Base-by-base conservation (phyloP, 306 rosid species). In the Sicyos baderoa region DNA sequence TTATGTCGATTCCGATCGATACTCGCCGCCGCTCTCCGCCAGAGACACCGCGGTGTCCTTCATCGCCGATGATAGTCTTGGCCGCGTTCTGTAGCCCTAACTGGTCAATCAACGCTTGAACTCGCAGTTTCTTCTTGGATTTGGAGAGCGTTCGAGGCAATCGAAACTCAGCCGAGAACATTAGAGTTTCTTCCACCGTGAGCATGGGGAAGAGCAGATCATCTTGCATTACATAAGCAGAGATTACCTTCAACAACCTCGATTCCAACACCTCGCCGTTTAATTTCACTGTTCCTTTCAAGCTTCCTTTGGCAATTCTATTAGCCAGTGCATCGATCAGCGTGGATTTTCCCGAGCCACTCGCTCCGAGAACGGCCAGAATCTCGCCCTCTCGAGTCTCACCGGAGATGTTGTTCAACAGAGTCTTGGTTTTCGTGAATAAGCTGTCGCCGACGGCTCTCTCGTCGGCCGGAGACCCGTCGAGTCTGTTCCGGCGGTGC, bases 201-300 rank as follows among this genome's bases (percentile, higher is more conserved):
- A 93, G 88, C 99, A 93, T 93, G 3, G 99, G 99, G 50, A 90
- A 93, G n/a, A 93, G 64, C 3, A 93, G 84, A 59, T 93, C 99
- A 65, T 93, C 99, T 37, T 93, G 99, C 99, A 93, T 93, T 10
- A 93, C 99, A 73, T 93, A 93, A 8, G 97, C 99, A 0, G 99
- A 90, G 12, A 93, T 93, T 78, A 85, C 95, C 67, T 90, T 93
- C 72, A 88, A 58, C 0, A 93, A 80, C 17, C 96, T 74, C 11
- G 99, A 93, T 29, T 82, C 95, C 45, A 93, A 13, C 0, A 75
- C 77, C 79, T 93, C 97, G 54, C 97, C 96, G 80, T 93, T 93
- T 8, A 93, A 68, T 15, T 86, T 82, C 59, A 88, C 84, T 0
- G 62, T 79, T 17, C 99, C 99, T 81, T 90, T 93, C 61, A 93